A percentile compares a stretch with the other conserved stretches of the same genome.
These are phyloP conservation scores for Pseudogymnoascus sp. DNA, from an alignment of 2,329 filamentous ascomycete genomes.

Conservation along the genomic window DNA sequence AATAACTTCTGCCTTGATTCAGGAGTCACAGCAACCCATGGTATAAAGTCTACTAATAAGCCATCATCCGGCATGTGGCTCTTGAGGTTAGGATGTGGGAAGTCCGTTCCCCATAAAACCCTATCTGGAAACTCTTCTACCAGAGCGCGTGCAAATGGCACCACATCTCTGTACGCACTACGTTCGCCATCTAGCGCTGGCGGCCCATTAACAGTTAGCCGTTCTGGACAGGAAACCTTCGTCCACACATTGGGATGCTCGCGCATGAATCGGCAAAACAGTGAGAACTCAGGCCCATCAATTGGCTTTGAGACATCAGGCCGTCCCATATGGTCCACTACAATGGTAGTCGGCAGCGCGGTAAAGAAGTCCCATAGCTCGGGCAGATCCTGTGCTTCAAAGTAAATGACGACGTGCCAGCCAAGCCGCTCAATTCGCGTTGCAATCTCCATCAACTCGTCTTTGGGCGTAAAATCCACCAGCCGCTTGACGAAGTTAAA, in stretches of 20 bases:
- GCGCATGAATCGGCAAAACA: conserved; percentile 29
- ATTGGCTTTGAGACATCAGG: conserved; percentile 22
- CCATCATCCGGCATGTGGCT: conserved; percentile 61
- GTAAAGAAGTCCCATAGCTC: conserved; percentile 24
- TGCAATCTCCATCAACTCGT: conserved; percentile 34
- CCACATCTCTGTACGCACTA: conserved; percentile 29
- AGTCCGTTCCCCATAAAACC: conserved; percentile 37
- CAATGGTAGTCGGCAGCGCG: conserved; percentile 22
- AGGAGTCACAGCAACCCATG: neutral
- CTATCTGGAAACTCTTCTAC: conserved; percentile 31
- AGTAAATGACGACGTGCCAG: conserved; percentile 27
- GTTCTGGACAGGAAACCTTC: conserved; percentile 36
- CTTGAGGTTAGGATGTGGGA: conserved; percentile 42
- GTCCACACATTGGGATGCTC: conserved; percentile 31
- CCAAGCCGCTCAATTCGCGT: conserved; percentile 30
- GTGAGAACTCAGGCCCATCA: conserved; percentile 29
- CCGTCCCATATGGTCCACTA: conserved; percentile 36
- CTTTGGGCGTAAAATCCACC: conserved; percentile 16
- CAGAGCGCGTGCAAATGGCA: conserved; percentile 29
- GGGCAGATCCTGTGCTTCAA: conserved; percentile 17
- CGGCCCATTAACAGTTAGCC: conserved; percentile 29
- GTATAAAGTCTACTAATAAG: conserved; percentile 60
- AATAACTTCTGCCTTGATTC: conserved; percentile 33
- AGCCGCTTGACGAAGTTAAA: conserved; percentile 33
- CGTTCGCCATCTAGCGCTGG: neutral